Base-by-base conservation (phyloP, 352 stramenopile genomes). In the Phytophthora cactorum region DNA sequence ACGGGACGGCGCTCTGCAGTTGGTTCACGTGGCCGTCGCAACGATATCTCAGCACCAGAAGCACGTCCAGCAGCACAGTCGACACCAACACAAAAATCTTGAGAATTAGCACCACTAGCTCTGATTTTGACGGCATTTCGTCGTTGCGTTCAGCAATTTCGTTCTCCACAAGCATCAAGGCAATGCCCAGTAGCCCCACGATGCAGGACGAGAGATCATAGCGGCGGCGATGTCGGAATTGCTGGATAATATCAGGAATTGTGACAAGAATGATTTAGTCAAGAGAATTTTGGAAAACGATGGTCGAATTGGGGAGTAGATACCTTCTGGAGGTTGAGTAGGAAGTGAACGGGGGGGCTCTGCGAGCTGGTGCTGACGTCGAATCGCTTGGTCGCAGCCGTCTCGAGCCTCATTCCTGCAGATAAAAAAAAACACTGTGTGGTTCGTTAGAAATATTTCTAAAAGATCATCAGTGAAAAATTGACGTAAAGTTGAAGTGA, bases 111-210 rank as follows among this genome's bases (percentile, higher is more conserved):
- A 88, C 49, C 0, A 41, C 22, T 3, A 52, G 7, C 15, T 52
- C n/a, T 3, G 66, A 63, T 0, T 39, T 57, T 44, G 6, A 11
- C 6, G 53, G 31, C 5, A 36, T 45, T 17, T 67, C 32, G 5
- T 31, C 57, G 2, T 47, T 68, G 8, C 50, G 61, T 62, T 77
- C 78, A 8, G 88, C 28, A 8, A 86, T 63, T 43, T 92, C 82
- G 57, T 91, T 92, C 57, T 90, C 74, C n/a, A 60, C 71, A 4
- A 93, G 77, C 85, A 93, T 93, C 29, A 93, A 44, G 15, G 83
- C 36, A 9, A 93, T 63, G 8, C 85, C 85, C 1, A 81, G 15
- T 0, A 89, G 63, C 14, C 63, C 84, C 1, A 88, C 32, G 10
- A 67, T 62, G 22, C 82, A 91, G 0, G 79, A 74, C n/a, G 55